Evolutionary conservation across 441 rosid species (phyloP).

Genomic region (Sinapis alba): DNA sequence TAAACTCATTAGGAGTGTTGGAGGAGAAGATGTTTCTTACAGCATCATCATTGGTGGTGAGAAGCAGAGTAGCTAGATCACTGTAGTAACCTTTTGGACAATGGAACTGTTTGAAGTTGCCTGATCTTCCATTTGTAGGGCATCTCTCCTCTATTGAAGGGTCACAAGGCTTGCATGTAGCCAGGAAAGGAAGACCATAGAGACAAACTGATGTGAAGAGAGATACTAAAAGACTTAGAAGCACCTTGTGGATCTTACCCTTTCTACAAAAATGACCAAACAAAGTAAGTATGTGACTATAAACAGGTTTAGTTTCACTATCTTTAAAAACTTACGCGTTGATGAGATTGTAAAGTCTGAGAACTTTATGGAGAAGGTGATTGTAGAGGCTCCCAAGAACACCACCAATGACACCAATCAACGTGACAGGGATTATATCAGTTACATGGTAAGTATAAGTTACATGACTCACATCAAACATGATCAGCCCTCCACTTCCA

Average conservation of each 20-base stretch:
- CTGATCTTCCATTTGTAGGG: slow-evolving; percentile 63
- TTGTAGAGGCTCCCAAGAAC: slow-evolving; percentile 84
- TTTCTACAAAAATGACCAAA: slow-evolving; percentile 57
- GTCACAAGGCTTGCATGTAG: slow-evolving; percentile 67
- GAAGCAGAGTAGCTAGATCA: slow-evolving; percentile 84
- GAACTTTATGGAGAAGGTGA: slow-evolving; percentile 71
- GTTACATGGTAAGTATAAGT: slow-evolving; percentile 51
- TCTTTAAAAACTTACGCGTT: slow-evolving; percentile 87
- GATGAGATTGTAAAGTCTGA: slow-evolving; percentile 75
- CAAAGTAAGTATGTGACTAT: slow-evolving; percentile 4
- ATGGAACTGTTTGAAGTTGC: slow-evolving; percentile 87
- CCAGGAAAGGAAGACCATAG: slow-evolving; percentile 78
- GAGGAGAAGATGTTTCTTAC: slow-evolving; percentile 80
- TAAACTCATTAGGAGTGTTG: slow-evolving; percentile 62
- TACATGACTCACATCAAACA: slow-evolving; percentile 81
- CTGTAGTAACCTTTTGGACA: slow-evolving; percentile 78
- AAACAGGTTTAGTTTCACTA: slow-evolving; percentile 4
- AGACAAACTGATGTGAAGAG: slow-evolving; percentile 74
- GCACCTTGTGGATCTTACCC: slow-evolving; percentile 72
- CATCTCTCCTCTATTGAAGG: slow-evolving; percentile 50
- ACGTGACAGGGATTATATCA: slow-evolving; percentile 62
- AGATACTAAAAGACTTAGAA: slow-evolving; percentile 62
- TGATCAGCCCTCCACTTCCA: slow-evolving; percentile 79
- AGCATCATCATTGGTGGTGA: slow-evolving; percentile 84
- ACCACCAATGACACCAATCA: slow-evolving; percentile 84